Evolutionary conservation across 2,329 filamentous ascomycete genomes (phyloP).

Genomic region (Ramularia endophylla): DNA sequence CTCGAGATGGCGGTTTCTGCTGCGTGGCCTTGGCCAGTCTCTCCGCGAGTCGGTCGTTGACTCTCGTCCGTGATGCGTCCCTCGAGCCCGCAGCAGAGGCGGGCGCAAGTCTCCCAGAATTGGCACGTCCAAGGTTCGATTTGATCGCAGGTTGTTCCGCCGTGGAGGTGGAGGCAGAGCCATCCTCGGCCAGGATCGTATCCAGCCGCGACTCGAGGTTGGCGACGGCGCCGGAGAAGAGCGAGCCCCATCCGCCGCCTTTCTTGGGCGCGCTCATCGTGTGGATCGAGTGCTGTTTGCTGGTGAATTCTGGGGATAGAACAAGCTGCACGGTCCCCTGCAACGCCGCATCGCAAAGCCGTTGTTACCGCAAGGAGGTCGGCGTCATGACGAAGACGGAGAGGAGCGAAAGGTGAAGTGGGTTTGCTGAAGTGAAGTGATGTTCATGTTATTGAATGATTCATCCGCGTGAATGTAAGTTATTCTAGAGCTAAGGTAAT

Average conservation of each 20-base stretch:
- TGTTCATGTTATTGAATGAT: too few relatives aligned
- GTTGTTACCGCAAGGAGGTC: constrained; percentile 6
- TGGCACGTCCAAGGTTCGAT: constrained; percentile 14
- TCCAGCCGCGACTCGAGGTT: constrained; percentile 92
- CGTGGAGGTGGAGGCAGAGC: constrained; percentile 28
- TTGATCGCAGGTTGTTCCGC: not conserved
- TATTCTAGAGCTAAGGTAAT: too few relatives aligned
- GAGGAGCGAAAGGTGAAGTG: too few relatives aligned
- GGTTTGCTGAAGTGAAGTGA: too few relatives aligned
- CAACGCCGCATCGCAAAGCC: constrained; percentile 21
- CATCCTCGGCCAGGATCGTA: constrained; percentile 77
- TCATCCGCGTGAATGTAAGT: too few relatives aligned
- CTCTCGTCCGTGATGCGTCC: constrained; percentile 58
- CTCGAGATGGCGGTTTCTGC: constrained; percentile 57
- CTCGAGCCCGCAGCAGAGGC: constrained; percentile 48
- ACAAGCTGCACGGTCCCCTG: constrained; percentile 9
- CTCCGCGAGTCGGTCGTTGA: constrained; percentile 82
- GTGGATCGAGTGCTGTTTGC: too few relatives aligned
- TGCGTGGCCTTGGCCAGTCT: constrained; percentile 82
- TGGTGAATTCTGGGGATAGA: too few relatives aligned
- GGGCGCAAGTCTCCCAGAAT: constrained; percentile 21
- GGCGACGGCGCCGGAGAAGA: constrained; percentile 84
- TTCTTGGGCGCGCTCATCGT: constrained; percentile 20
- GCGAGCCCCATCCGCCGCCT: constrained; percentile 40
- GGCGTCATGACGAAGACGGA: constrained; percentile 1